Percentiles rank a stretch among this genome's conserved stretches.
phyloP scores from a whole-genome alignment of 768 basidiomycete genomes.

The Suillus fuscotomentosus region DNA sequence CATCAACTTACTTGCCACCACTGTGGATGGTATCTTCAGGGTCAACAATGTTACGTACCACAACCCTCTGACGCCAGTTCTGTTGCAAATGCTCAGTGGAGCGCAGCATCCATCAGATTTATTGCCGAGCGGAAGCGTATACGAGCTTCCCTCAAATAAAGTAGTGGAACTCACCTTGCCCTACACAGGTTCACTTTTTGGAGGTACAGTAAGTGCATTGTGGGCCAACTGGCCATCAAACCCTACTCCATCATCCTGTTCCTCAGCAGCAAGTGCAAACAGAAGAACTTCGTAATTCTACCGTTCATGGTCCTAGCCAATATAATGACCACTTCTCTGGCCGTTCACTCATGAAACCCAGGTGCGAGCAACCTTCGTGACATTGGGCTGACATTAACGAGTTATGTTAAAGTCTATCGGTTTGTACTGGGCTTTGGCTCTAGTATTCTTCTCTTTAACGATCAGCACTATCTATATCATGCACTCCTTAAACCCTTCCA shows the following conservation, averaged over 20 bases:
- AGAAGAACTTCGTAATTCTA: slow-evolving; percentile 48
- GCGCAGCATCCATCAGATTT: slow-evolving; percentile 44
- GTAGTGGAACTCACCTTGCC: slow-evolving; percentile 49
- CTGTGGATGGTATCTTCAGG: slow-evolving; percentile 13
- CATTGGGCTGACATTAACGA: neutral
- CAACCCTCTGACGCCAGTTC: slow-evolving; percentile 47
- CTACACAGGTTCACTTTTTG: slow-evolving; percentile 30
- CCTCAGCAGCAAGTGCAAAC: slow-evolving; percentile 55
- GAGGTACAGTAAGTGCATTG: slow-evolving; percentile 37
- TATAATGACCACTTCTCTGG: slow-evolving; percentile 56
- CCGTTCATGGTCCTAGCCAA: slow-evolving; percentile 37
- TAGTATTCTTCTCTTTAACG: neutral
- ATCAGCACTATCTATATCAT: neutral
- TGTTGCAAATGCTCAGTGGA: slow-evolving; percentile 60
- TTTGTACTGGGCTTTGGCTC: neutral
- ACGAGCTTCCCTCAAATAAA: slow-evolving; percentile 43
- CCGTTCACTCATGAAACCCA: slow-evolving; percentile 36
- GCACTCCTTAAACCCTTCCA: neutral
- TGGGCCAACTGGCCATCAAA: slow-evolving; percentile 56
- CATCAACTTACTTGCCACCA: slow-evolving; percentile 20
- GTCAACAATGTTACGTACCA: slow-evolving; percentile 35
- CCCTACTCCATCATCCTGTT: slow-evolving; percentile 64
- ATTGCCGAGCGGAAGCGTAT: slow-evolving; percentile 48
- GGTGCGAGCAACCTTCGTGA: neutral
- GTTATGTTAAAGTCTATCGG: neutral